These are phyloP conservation scores for Rhizopogon vinicolor DNA, from an alignment of 768 basidiomycete species.

Conservation along the genomic window DNA sequence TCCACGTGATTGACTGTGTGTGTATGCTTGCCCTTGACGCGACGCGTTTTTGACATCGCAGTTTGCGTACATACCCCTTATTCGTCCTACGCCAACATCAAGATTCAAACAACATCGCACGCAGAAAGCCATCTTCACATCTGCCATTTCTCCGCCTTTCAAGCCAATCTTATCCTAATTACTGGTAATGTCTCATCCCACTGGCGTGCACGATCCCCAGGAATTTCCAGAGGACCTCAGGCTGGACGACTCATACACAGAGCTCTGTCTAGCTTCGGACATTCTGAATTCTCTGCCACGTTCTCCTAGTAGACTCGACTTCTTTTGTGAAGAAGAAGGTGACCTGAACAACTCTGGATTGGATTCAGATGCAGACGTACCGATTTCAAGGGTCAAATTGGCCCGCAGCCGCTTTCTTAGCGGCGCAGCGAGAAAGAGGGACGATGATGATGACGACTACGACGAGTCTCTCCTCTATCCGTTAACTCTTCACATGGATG, in stretches of 20 bases:
- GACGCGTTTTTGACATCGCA: constrained; percentile 4
- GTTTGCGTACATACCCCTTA: constrained; percentile 5
- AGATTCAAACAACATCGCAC: neutral
- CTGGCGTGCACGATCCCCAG: neutral
- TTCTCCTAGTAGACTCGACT: constrained; percentile 46
- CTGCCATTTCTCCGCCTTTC: neutral
- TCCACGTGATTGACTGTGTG: constrained; percentile 20
- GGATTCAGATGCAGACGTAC: neutral
- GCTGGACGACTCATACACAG: constrained; percentile 9
- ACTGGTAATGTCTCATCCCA: neutral
- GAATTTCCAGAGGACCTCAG: neutral
- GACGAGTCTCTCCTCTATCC: neutral
- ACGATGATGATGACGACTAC: constrained; percentile 8
- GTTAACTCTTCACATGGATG: neutral
- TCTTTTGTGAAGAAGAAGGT: constrained; percentile 16
- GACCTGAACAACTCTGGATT: neutral
- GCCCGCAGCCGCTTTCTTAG: constrained; percentile 1
- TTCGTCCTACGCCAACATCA: neutral
- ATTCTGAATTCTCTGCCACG: constrained; percentile 29
- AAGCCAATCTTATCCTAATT: neutral
- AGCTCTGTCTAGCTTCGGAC: constrained; percentile 4
- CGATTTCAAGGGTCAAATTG: constrained; percentile 10
- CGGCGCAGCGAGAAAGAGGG: neutral
- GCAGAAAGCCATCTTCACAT: neutral
- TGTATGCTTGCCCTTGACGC: constrained; percentile 10